phyloP scores from a whole-genome alignment of 2,329 filamentous ascomycete species.

The Penicillium psychrosexuale region DNA sequence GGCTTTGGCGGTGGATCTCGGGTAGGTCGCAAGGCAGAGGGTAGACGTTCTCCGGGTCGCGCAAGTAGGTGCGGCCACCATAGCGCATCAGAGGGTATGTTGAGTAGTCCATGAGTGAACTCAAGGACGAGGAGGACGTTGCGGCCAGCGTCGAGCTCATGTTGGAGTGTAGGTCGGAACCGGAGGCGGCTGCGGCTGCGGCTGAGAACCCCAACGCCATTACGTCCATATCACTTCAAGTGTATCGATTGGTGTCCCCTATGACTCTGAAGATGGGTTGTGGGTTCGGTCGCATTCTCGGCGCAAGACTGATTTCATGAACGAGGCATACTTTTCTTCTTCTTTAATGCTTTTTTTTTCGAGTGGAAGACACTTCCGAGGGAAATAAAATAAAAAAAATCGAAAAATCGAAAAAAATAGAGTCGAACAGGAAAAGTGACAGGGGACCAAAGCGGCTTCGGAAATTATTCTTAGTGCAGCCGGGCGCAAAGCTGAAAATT shows the following conservation, averaged over 20 bases:
- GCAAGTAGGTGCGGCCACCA: slow-evolving; percentile 79
- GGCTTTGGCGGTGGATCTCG: slow-evolving; percentile 81
- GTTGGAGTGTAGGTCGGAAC: slow-evolving; percentile 35
- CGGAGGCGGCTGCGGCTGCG: slow-evolving; percentile 28
- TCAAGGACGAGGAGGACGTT: slow-evolving; percentile 37
- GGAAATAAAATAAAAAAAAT: not conserved
- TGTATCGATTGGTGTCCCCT: slow-evolving; percentile 16
- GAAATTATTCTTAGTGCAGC: slow-evolving; percentile 22
- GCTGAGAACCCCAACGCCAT: slow-evolving; percentile 30
- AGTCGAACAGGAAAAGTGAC: slow-evolving; percentile 8
- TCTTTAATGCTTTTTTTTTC: not conserved
- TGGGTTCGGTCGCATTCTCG: slow-evolving; percentile 29
- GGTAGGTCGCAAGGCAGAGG: slow-evolving; percentile 84
- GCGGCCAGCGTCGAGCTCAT: slow-evolving; percentile 33
- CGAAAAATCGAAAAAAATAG: not conserved
- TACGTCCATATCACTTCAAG: slow-evolving; percentile 29
- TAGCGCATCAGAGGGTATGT: slow-evolving; percentile 64
- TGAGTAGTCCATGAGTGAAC: slow-evolving; percentile 38
- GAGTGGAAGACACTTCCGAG: slow-evolving; percentile 1
- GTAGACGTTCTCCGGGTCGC: slow-evolving; percentile 69
- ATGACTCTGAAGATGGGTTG: slow-evolving; percentile 16
- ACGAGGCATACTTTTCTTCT: slow-evolving; percentile 15
- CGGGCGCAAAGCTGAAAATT: slow-evolving; percentile 11
- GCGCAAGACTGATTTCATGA: slow-evolving; percentile 20
- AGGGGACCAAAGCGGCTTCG: slow-evolving; percentile 18